Base-by-base conservation (phyloP, 2,329 filamentous ascomycete species). In the Fusarium algeriense region DNA sequence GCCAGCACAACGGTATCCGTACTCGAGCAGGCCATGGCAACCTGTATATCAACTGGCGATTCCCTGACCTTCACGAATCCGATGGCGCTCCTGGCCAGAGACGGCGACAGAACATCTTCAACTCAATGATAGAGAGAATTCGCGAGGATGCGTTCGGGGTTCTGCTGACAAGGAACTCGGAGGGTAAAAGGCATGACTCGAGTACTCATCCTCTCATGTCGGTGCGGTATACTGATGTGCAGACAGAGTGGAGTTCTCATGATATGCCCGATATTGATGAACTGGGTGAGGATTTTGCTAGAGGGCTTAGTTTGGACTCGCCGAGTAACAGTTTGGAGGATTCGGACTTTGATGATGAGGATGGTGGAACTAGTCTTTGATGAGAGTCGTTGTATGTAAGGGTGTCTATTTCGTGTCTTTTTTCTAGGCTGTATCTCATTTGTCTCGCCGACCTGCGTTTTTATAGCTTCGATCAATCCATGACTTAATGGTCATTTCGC, bases 11-110 rank as follows among this genome's bases (percentile, higher is more conserved):
- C 0, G 41, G 35, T 2, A 74, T 83, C 4, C 52, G 69, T 4
- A 77, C 80, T 3, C 76, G 82, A 1, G 37, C 73, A 4, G 70
- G 77, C 0, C 82, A 83, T 45, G 64, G 74, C 0, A 84, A 84
- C 8, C 48, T 84, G 1, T 84, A 84, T 43, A n/a, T 54, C 19
- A 78, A 75, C 44, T 84, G 83, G 83, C 69, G 78, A 1, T 72
- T 78, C 4, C 81, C 82, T 0, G 80, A 83, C n/a, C 65, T 82
- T 6, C 70, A 55, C 19, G 54, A 60, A 3, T 32, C 57, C 2
- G 63, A 76, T 8, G 73, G 58, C 0, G 17, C 46, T 6, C 41
- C 37, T 3, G 68, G 57, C 1, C 61, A n/a, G 11, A 45, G 17
- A 37, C 49, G 46, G 5, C 73, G 74, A 19, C 73, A 76, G 52